Base-by-base conservation (phyloP, 2,329 filamentous ascomycete genomes). In the Arachnomyces sp. region DNA sequence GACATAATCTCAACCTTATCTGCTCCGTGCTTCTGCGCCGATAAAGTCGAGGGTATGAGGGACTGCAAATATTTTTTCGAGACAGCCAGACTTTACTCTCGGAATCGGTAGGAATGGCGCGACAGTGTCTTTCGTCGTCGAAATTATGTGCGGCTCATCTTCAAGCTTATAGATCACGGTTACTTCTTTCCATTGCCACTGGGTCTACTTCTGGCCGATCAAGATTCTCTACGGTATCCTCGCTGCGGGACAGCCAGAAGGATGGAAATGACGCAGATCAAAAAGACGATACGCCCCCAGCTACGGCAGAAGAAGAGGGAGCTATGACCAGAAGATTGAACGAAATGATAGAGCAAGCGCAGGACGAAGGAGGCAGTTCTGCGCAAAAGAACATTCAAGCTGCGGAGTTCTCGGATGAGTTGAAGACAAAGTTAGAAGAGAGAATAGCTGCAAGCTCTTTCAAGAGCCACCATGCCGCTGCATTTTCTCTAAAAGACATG, bases 361-460 rank as follows among this genome's bases (percentile, higher is more conserved):
- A 82, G 18, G 66, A 74, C 34, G 67, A 68, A 38, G 74, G 75
- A 25, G 73, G 74, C 18, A 68, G 70, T 43, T 69, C 72, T 40
- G 72, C 75, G 25, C 66, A 61, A 34, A 77, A 72, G 50, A 73
- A 73, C 36, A 66, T 82, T n/a, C 64, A 74, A 50, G 74, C 80
- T 46, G 75, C 74, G 18, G 76, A 75, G 35, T 82, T 82, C 60
- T 77, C 73, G 44, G 74, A 78, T 37, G 75, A 80, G 4, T 57
- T 82, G 47, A 78, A 75, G 57, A 62, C 60, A 40, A 61, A 73
- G 51, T 60, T 82, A 8, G 74, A 80, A 57, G 74, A 78, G 48
- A 71, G 74, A 43, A 73, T 82, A 40, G 71, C 73, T 2, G 67
- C 66, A 37, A 68, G 73, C n/a, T 66, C 66, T 25, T 78, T 80